These are phyloP conservation scores for Alternaria triticimaculans DNA, from an alignment of 2,329 filamentous ascomycete genomes.

Conservation along the genomic window DNA sequence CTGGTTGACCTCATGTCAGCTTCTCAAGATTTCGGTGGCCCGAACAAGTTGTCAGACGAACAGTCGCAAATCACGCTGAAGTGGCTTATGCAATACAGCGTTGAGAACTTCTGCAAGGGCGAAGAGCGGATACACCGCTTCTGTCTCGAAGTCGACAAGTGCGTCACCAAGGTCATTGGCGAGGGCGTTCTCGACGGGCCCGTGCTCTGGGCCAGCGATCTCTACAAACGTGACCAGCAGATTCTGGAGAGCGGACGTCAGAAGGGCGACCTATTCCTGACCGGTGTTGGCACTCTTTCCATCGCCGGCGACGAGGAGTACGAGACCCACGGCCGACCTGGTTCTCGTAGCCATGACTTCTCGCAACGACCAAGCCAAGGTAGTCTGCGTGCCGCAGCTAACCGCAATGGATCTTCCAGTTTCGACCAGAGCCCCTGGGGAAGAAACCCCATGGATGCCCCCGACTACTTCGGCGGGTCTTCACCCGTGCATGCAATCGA, in stretches of 20 bases:
- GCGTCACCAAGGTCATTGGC: slow-evolving; percentile 83
- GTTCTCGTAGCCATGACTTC: slow-evolving; percentile 53
- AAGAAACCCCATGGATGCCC: slow-evolving; percentile 70
- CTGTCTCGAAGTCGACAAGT: slow-evolving; percentile 86
- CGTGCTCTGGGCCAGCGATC: slow-evolving; percentile 88
- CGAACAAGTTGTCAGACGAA: slow-evolving; percentile 95
- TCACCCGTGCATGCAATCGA: slow-evolving; percentile 76
- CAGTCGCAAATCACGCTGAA: slow-evolving; percentile 83
- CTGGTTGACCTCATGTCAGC: slow-evolving; percentile 88
- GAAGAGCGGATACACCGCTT: slow-evolving; percentile 96
- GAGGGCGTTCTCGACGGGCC: slow-evolving; percentile 84
- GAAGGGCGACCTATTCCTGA: slow-evolving; percentile 57
- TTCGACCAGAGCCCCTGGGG: slow-evolving; percentile 73
- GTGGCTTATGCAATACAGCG: slow-evolving; percentile 81
- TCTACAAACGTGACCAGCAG: slow-evolving; percentile 80
- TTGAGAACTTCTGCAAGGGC: slow-evolving; percentile 93
- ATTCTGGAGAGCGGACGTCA: slow-evolving; percentile 61
- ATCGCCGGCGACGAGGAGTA: slow-evolving; percentile 57
- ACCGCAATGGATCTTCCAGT: slow-evolving; percentile 72
- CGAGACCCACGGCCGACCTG: slow-evolving; percentile 47
- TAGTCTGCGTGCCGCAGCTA: slow-evolving; percentile 65
- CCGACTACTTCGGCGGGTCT: slow-evolving; percentile 72
- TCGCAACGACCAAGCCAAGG: slow-evolving; percentile 60
- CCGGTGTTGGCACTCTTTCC: slow-evolving; percentile 56
- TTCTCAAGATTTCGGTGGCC: slow-evolving; percentile 81